A percentile compares a stretch with the other conserved stretches of the same genome.
Conservation (phyloP, 176 grass and related monocot species). For the Typha latifolia region DNA sequence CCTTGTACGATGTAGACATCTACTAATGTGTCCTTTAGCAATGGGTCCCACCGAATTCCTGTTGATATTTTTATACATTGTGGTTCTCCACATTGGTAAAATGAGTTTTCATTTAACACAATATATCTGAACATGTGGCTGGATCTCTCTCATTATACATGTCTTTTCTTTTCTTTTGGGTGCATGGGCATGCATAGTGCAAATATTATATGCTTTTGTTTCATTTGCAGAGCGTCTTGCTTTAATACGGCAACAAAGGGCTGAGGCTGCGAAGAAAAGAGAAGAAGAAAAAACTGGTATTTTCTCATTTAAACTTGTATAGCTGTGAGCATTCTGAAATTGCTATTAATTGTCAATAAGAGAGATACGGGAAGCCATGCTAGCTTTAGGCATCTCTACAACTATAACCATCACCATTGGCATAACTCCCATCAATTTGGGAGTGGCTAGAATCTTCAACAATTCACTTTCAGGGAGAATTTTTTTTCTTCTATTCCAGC, state of each 20-base stretch:
- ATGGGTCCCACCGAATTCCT: no score
- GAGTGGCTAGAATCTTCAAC: neutral
- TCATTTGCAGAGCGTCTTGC: constrained; percentile 52
- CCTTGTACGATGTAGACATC: no score
- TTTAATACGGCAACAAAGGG: constrained; percentile 66
- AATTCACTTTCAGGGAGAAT: neutral
- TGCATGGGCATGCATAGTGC: no score
- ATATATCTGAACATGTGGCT: no score
- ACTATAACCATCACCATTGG: neutral
- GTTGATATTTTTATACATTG: no score
- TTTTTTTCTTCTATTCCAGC: neutral
- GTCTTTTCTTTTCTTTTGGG: constrained; percentile 3
- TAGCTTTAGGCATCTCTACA: neutral
- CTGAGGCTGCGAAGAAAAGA: constrained; percentile 73
- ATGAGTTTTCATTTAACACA: no score
- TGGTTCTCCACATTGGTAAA: no score
- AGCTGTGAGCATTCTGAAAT: neutral
- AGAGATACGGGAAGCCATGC: neutral
- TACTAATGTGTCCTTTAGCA: no score
- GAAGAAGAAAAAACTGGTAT: constrained; percentile 85
- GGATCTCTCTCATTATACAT: no score
- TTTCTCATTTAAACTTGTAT: constrained; percentile 7
- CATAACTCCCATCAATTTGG: neutral
- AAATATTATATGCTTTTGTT: constrained; percentile 2
- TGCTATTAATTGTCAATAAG: neutral